Base-by-base conservation (phyloP, 2,329 filamentous ascomycete genomes). In the Fusarium mundagurra region DNA sequence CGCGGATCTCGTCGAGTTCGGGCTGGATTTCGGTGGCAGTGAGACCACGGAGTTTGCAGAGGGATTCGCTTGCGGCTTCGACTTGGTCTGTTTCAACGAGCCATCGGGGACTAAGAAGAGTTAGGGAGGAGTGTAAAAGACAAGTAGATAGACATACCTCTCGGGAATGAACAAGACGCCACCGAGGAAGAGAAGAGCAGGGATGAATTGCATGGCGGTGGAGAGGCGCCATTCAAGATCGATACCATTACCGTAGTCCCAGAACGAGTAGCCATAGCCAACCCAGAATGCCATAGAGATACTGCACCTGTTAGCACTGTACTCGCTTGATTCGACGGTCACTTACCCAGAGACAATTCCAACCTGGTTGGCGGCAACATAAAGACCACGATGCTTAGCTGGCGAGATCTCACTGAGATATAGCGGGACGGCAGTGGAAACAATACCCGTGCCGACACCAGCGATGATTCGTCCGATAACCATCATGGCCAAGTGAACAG, bases 401-500 rank as follows among this genome's bases (percentile, higher is more conserved):
- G 66, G 66, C 2, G 66, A 69, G 3, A 69, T 69, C 18, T 69
- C 66, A 48, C 66, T 69, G 8, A 69, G 36, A 12, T 69, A 69
- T 2, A 69, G 66, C 10, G 64, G 66, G 2, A 69, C 66, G 34
- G 66, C 50, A 0, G 66, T 69, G 16, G 66, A 69, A 1, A 69
- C 66, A 12, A 69, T 31, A 6, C 66, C 66, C 1, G 66, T 69
- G 3, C 66, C 66, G 24, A 69, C 39, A 63, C 66, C 66, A 5
- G 66, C 66, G 6, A 69, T 48, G 11, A 69, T 69, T 34, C 66
- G 39, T 33, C 66, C 66, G 14, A 69, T 2, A 0, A 69, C 64
- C 66, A 69, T 69, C 66, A 69, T 69, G 6, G 66, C 66, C 17
- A 69, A 31, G 39, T 69, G 66, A 44, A 69, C 66, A 13, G 66